phyloP scores from a whole-genome alignment of 2,329 filamentous ascomycete genomes.

The Phoma sp. region DNA sequence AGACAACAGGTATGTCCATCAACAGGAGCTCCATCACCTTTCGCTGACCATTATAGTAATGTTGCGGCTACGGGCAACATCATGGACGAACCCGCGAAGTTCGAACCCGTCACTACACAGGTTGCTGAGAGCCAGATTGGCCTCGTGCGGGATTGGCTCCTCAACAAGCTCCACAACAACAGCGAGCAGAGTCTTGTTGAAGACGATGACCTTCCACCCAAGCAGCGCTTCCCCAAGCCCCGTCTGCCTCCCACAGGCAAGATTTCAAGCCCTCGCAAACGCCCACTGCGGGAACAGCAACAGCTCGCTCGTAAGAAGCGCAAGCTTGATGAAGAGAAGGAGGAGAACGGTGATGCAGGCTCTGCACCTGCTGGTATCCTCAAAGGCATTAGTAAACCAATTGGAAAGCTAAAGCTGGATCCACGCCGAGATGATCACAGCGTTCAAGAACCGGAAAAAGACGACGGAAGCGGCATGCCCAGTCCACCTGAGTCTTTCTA shows the following conservation, averaged over 20 bases:
- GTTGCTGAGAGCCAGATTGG: conserved; percentile 83
- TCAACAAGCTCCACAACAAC: conserved; percentile 85
- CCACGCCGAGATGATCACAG: conserved; percentile 66
- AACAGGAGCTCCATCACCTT: not conserved
- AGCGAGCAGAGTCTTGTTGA: conserved; percentile 84
- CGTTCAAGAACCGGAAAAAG: conserved; percentile 70
- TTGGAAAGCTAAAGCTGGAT: conserved; percentile 58
- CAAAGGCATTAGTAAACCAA: conserved; percentile 61
- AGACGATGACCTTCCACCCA: conserved; percentile 92
- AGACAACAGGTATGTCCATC: conserved; percentile 61
- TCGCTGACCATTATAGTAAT: conserved; percentile 56
- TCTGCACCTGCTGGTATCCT: conserved; percentile 29
- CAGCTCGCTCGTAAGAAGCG: conserved; percentile 88
- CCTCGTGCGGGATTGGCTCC: conserved; percentile 89
- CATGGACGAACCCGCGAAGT: conserved; percentile 72
- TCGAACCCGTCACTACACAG: conserved; percentile 80
- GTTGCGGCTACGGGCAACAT: conserved; percentile 66
- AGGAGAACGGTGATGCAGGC: conserved; percentile 41
- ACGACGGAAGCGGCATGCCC: conserved; percentile 79
- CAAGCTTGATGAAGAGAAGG: conserved; percentile 64
- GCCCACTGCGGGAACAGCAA: conserved; percentile 81
- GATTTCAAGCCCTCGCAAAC: conserved; percentile 84
- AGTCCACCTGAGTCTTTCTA: conserved; percentile 76
- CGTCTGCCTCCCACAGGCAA: conserved; percentile 77
- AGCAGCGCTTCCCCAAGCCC: conserved; percentile 76